Percentiles rank a stretch among this genome's conserved stretches.
Conservation (phyloP, 2,329 filamentous ascomycete genomes). For the Beauveria sp. region DNA sequence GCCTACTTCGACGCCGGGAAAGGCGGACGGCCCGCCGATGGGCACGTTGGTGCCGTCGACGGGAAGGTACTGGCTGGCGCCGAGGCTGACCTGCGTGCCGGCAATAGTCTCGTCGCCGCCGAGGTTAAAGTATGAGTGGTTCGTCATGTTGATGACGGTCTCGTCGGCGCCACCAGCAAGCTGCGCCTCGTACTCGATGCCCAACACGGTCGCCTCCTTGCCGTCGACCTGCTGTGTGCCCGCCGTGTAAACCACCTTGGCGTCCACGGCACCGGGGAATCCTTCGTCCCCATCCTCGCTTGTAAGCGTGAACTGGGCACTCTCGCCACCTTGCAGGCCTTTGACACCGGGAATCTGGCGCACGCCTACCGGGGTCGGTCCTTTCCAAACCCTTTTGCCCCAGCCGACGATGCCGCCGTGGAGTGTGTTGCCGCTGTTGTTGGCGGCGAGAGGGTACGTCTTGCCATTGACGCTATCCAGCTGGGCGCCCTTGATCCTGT, state of each 20-base stretch:
- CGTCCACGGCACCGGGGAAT: slow-evolving; percentile 78
- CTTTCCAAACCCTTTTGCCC: slow-evolving; percentile 72
- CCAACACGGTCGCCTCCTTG: slow-evolving; percentile 61
- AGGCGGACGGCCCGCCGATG: slow-evolving; percentile 55
- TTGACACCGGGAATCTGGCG: slow-evolving; percentile 42
- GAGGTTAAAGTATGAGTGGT: slow-evolving; percentile 79
- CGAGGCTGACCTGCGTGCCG: slow-evolving; percentile 59
- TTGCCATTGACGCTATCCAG: slow-evolving; percentile 66
- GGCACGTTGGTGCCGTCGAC: slow-evolving; percentile 70
- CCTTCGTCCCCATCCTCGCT: slow-evolving; percentile 82
- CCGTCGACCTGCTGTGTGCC: slow-evolving; percentile 57
- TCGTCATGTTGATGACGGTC: slow-evolving; percentile 88
- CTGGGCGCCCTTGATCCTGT: slow-evolving; percentile 67
- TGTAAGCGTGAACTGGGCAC: slow-evolving; percentile 54
- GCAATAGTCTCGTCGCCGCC: slow-evolving; percentile 44
- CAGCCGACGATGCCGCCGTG: slow-evolving; percentile 70
- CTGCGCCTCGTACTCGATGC: slow-evolving; percentile 84
- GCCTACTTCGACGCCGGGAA: slow-evolving; percentile 56
- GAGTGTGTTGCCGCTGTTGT: slow-evolving; percentile 69
- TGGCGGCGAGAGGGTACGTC: slow-evolving; percentile 62
- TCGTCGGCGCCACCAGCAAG: slow-evolving; percentile 75
- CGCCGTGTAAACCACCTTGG: slow-evolving; percentile 69
- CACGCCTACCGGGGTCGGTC: slow-evolving; percentile 55
- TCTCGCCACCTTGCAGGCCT: slow-evolving; percentile 53
- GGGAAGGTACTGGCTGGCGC: slow-evolving; percentile 59